Evolutionary conservation across 441 rosid genomes (phyloP), one percentile per base, ranked within the genome.

Genomic region (Croton laevigatus): DNA sequence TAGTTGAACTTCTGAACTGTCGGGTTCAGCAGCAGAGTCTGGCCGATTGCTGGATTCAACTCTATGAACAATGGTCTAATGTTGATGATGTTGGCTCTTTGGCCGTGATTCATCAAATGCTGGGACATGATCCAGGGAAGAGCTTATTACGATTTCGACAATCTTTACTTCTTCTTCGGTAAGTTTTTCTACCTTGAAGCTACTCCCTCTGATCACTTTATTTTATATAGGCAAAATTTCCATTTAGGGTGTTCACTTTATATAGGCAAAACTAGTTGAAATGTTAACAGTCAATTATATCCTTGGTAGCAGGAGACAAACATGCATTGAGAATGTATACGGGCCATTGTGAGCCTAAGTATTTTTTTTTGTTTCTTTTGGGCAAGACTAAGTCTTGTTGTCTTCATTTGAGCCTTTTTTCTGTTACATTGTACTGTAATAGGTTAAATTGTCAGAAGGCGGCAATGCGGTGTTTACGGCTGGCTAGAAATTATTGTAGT

Each of bases 1-100:
- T 96, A 86, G 94, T 91, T 59, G 91, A 90, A 83, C 71, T 89
- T 63, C 91, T 96, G 22, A 75, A 81, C 53, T 90, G 85, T 32
- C 82, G 73, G 27, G 87, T 83, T 46, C 97, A 79, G 75, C 90
- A 86, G 75, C 84, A 89, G 86, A 90, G 88, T 77, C 89, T 85
- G 77, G 99, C 94, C 65, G 99, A 96, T 68, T 91, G 97, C 74
- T 96, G 98, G 99, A 87, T 93, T 88, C 89, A 91, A 73, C 88
- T 96, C 51, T 88, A 93, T 67, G 98, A 96, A 69, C 78, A 86
- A 32, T 96, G 99, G 98, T 96, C 99, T 36, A 79, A 81, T 40
- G 98, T 96, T 53, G 98, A 96, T 70, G 99, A 96, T 81, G 80
- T 96, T 27, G 98, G 97, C 59, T 96, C 97, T 46, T 74, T 96